A percentile compares a stretch with the other conserved stretches of the same genome.
Evolutionary conservation across 2,329 filamentous ascomycete species (phyloP).

Genomic region (Ophiosphaerella korrae): DNA sequence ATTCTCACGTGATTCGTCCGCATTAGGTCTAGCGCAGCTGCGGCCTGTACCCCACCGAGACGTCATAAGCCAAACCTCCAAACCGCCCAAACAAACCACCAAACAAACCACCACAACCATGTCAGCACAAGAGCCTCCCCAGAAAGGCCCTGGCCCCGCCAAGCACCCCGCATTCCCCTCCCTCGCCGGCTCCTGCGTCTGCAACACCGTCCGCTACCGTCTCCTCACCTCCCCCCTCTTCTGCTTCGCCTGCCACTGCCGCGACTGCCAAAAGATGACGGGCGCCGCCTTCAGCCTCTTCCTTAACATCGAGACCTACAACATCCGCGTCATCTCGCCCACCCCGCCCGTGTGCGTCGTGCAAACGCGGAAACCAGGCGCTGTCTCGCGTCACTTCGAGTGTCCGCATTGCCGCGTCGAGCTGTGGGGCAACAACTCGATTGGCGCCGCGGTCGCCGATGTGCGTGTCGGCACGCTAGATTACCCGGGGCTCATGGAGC

Average conservation of each 20-base stretch:
- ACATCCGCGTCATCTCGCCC: slow-evolving; percentile 23
- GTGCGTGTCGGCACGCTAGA: slow-evolving; percentile 35
- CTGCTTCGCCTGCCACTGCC: slow-evolving; percentile 40
- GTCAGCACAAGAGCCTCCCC: not conserved
- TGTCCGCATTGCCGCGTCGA: slow-evolving; percentile 29
- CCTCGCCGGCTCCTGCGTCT: slow-evolving; percentile 36
- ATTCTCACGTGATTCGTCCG: no score
- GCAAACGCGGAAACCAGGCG: not conserved
- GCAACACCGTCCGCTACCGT: slow-evolving; percentile 29
- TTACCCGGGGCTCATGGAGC: slow-evolving; percentile 34
- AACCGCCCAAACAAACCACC: not conserved
- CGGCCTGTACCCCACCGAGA: no score
- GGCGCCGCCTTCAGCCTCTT: slow-evolving; percentile 31
- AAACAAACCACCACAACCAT: not conserved
- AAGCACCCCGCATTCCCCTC: slow-evolving; percentile 29
- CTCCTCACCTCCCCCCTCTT: slow-evolving; percentile 36
- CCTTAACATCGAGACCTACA: slow-evolving; percentile 31
- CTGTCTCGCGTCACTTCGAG: slow-evolving; percentile 2
- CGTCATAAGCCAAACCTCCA: not conserved
- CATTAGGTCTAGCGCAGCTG: no score
- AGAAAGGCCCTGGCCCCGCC: not conserved
- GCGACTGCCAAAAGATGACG: slow-evolving; percentile 31
- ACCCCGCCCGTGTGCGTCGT: slow-evolving; percentile 14
- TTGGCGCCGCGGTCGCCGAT: slow-evolving; percentile 13
- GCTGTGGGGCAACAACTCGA: slow-evolving; percentile 23